Evolutionary conservation across 139 green algal species (phyloP).

Genomic region (Haematococcus lacustris): DNA sequence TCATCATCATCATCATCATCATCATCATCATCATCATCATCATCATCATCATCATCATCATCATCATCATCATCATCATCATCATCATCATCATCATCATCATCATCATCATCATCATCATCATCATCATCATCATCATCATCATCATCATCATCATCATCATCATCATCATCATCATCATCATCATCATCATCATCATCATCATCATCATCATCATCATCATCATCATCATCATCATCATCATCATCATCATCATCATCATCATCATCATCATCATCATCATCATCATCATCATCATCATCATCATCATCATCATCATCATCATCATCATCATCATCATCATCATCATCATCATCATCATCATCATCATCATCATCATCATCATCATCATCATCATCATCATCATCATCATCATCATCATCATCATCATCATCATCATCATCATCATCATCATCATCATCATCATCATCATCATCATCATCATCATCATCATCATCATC

Average conservation of each 20-base stretch:
- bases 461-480: constrained; percentile 4
- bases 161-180: constrained; percentile 4
- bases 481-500: constrained; percentile 4
- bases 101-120: constrained; percentile 4
- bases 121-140: constrained; percentile 4
- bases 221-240: constrained; percentile 4
- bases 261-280: constrained; percentile 4
- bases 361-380: constrained; percentile 4
- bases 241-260: constrained; percentile 4
- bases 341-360: constrained; percentile 4
- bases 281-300: constrained; percentile 4
- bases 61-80: constrained; percentile 4
- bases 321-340: constrained; percentile 4
- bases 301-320: constrained; percentile 4
- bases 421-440: constrained; percentile 4
- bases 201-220: constrained; percentile 4
- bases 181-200: constrained; percentile 4
- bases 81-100: constrained; percentile 4
- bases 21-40: constrained; percentile 4
- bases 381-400: constrained; percentile 4
- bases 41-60: constrained; percentile 4
- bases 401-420: constrained; percentile 4
- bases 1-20: constrained; percentile 4
- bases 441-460: constrained; percentile 4
- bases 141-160: constrained; percentile 4